Percentiles rank a stretch among this genome's conserved stretches.
Evolutionary conservation across 2,329 filamentous ascomycete genomes (phyloP).

Genomic region (Xylariaceae sp.): DNA sequence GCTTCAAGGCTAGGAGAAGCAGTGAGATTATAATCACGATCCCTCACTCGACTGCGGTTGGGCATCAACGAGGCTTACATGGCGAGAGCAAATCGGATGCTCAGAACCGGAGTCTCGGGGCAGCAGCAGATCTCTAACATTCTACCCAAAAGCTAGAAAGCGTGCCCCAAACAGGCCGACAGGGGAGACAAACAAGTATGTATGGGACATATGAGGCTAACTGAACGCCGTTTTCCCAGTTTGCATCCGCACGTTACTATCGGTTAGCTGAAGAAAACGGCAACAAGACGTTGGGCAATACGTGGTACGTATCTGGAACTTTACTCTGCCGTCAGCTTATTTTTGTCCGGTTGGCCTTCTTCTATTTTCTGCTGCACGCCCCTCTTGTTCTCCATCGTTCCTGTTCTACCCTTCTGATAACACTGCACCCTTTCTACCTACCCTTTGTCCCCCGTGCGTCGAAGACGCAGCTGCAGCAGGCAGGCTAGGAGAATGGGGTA

Average conservation of each 20-base stretch:
- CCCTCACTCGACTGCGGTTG: slow-evolving; percentile 20
- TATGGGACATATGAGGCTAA: slow-evolving; percentile 52
- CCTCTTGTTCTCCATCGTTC: slow-evolving; percentile 5
- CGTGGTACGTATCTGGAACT: slow-evolving; percentile 65
- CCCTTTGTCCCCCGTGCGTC: slow-evolving; percentile 14
- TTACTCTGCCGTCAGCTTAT: slow-evolving; percentile 11
- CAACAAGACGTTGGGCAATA: slow-evolving; percentile 87
- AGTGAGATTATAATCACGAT: not conserved
- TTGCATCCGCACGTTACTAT: slow-evolving; percentile 82
- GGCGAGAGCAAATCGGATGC: slow-evolving; percentile 24
- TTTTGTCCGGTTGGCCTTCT: slow-evolving; percentile 11
- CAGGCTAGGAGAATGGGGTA: slow-evolving; percentile 21
- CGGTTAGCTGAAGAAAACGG: slow-evolving; percentile 85
- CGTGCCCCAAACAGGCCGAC: not conserved
- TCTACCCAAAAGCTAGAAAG: slow-evolving; percentile 4
- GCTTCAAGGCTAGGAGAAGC: slow-evolving; percentile 1
- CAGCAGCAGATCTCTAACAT: too few species aligned
- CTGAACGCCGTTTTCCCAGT: slow-evolving; percentile 49
- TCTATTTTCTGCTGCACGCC: slow-evolving; percentile 2
- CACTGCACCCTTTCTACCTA: slow-evolving; percentile 11
- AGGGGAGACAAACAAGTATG: slow-evolving; percentile 2
- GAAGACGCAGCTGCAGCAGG: slow-evolving; percentile 16
- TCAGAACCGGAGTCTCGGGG: not conserved
- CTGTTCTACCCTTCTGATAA: too few species aligned
- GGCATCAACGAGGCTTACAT: slow-evolving; percentile 35